Base-by-base conservation (phyloP, 2,329 filamentous ascomycete species). In the Fusarium globosum region DNA sequence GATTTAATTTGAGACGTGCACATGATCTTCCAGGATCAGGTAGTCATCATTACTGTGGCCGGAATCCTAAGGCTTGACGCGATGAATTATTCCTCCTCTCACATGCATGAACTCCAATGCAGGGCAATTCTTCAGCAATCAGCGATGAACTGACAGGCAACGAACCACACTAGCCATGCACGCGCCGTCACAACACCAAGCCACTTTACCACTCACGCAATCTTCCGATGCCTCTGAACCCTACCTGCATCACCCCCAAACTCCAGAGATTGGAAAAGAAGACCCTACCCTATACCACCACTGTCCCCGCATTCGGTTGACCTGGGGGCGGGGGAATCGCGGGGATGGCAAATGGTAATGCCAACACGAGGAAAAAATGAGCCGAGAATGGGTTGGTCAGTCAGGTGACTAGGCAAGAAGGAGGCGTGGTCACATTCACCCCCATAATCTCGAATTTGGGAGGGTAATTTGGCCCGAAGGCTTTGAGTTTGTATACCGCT, bases 361-460 rank as follows among this genome's bases (percentile, higher is more conserved):
- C 23, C 45, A 38, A 55, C 35, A 61, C 16, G 41, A 49, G 43
- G 42, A 43, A 52, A 68, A 62, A 45, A 52, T 65, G 59, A 74
- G 68, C 63, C 69, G 52, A 74, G 71, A 74, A 65, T 61, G 69
- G 51, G 36, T 52, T 69, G 59, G 59, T 59, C 36, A 39, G 66
- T 73, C 72, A 74, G 72, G 72, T 74, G 72, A 74, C 69, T 58
- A 46, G 33, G 57, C 56, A 52, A 48, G 57, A 69, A 68, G 38
- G 52, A 69, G 42, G 63, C 48, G 60, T 57, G 67, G 66, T 59
- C 67, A 69, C 66, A 52, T 52, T 61, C 43, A 58, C 72, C 70
- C 72, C 72, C 72, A 69, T 73, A 72, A 63, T 64, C 72, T 75
- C 71, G 55, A 75, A 73, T 69, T 69, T 59, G 35, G 51, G 46